phyloP scores from a whole-genome alignment of 2,329 filamentous ascomycete species.

The Penicillium sp. region DNA sequence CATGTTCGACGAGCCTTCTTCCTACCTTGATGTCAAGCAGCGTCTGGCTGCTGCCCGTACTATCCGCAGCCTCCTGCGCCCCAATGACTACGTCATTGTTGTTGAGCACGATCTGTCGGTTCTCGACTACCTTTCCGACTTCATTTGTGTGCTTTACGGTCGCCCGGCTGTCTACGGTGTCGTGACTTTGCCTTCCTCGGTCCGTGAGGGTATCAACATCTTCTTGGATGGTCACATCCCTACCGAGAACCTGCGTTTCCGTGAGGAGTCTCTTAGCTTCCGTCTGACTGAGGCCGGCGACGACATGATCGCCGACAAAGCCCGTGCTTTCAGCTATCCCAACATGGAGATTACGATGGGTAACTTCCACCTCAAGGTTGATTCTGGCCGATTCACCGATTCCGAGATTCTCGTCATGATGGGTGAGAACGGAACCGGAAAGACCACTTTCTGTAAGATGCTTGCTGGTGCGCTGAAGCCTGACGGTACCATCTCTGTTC shows the following conservation, averaged over 20 bases:
- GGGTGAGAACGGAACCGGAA: constrained; percentile 99
- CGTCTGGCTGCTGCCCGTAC: constrained; percentile 88
- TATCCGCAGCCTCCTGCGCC: constrained; percentile 84
- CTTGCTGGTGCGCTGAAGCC: constrained; percentile 91
- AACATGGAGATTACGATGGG: constrained; percentile 91
- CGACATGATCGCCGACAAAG: constrained; percentile 81
- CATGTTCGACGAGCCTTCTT: constrained; percentile 99
- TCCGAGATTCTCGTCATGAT: constrained; percentile 99
- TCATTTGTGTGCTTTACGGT: constrained; percentile 95
- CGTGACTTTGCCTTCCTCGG: constrained; percentile 90
- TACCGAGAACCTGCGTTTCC: constrained; percentile 97
- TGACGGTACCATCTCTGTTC: constrained; percentile 73
- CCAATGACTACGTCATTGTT: constrained; percentile 94
- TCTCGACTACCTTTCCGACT: constrained; percentile 97
- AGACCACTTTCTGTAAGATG: constrained; percentile 98
- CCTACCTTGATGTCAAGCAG: constrained; percentile 99
- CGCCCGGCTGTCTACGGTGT: constrained; percentile 96
- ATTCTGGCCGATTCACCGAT: constrained; percentile 86
- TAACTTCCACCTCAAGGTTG: constrained; percentile 78
- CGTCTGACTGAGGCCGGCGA: constrained; percentile 86
- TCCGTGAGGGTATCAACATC: constrained; percentile 98
- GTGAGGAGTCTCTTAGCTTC: constrained; percentile 95
- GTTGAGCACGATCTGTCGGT: constrained; percentile 99
- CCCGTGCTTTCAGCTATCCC: constrained; percentile 82
- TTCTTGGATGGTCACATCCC: constrained; percentile 98